Percentiles rank a stretch among this genome's conserved stretches.
phyloP scores from a whole-genome alignment of 495 filamentous ascomycete genomes.

The Viridothelium virens region DNA sequence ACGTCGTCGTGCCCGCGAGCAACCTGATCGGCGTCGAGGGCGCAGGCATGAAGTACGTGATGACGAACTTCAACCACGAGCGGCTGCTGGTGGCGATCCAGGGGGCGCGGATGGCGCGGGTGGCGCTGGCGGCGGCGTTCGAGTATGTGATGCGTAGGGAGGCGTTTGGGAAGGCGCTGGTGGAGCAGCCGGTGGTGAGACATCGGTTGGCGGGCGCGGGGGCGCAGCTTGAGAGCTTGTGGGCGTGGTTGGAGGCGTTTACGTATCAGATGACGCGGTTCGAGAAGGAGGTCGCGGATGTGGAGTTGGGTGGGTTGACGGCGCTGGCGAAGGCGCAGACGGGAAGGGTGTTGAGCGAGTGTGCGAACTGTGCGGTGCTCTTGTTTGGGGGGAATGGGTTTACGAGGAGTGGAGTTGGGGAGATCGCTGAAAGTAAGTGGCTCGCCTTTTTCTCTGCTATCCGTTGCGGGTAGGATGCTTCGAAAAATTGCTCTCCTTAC shows the following conservation, averaged over 20 bases:
- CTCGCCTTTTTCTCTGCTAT: neutral
- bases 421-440: conserved; percentile 49
- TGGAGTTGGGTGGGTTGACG: conserved; percentile 59
- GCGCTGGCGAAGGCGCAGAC: conserved; percentile 63
- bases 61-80: conserved; percentile 84
- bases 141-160: conserved; percentile 63
- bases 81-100: conserved; percentile 58
- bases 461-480: neutral
- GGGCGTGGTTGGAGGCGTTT: conserved; percentile 68
- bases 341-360: conserved; percentile 62
- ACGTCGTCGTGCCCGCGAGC: conserved; percentile 58
- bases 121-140: conserved; percentile 57
- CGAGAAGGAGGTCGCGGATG: conserved; percentile 54
- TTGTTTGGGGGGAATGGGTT: conserved; percentile 69
- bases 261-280: conserved; percentile 61
- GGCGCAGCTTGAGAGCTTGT: conserved; percentile 59
- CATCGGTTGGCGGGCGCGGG: conserved; percentile 64
- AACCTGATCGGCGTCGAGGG: conserved; percentile 68
- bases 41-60: conserved; percentile 64
- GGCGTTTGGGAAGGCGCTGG: conserved; percentile 64
- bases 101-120: conserved; percentile 53
- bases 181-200: conserved; percentile 67
- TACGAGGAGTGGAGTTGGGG: conserved; percentile 59
- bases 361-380: conserved; percentile 57
- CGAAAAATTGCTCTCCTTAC: neutral